A percentile compares a stretch with the other conserved stretches of the same genome.
phyloP scores from a whole-genome alignment of 78 protist species.

The Dictyostelium brefeldianum region DNA sequence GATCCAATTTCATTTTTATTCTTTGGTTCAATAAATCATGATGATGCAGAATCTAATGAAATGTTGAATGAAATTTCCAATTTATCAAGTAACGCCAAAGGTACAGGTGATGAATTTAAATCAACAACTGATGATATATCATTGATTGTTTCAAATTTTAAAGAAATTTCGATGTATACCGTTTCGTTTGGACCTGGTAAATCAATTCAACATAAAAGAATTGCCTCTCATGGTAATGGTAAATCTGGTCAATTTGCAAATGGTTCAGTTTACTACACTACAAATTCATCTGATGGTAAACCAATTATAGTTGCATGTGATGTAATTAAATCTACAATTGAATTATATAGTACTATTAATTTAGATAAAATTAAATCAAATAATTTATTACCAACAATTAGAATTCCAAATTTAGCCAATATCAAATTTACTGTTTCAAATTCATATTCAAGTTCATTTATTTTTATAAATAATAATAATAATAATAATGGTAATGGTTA shows the following conservation, averaged over 20 bases:
- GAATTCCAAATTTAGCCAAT: background rate
- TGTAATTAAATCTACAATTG: background rate
- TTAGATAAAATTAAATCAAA: constrained; percentile 21
- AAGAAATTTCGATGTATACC: background rate
- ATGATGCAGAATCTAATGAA: background rate
- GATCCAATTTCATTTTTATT: constrained; percentile 4
- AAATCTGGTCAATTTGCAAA: background rate
- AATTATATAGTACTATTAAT: background rate
- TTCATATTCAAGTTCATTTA: background rate
- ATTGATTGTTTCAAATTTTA: background rate
- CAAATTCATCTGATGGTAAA: background rate
- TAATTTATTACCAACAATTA: background rate
- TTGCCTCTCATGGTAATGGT: background rate
- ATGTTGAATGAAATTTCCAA: background rate
- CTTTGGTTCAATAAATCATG: constrained; percentile 16
- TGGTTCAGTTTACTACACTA: background rate
- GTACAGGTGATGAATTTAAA: constrained; percentile 18
- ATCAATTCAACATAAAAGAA: constrained; percentile 1
- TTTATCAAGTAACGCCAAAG: background rate
- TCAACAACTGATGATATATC: constrained; percentile 3
- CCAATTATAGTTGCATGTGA: background rate
- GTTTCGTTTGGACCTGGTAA: background rate
- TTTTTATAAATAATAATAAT: background rate
- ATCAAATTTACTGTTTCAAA: background rate
- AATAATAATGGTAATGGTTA: background rate